phyloP scores from a whole-genome alignment of 305 asterid species.

The Fraxinus velutina region DNA sequence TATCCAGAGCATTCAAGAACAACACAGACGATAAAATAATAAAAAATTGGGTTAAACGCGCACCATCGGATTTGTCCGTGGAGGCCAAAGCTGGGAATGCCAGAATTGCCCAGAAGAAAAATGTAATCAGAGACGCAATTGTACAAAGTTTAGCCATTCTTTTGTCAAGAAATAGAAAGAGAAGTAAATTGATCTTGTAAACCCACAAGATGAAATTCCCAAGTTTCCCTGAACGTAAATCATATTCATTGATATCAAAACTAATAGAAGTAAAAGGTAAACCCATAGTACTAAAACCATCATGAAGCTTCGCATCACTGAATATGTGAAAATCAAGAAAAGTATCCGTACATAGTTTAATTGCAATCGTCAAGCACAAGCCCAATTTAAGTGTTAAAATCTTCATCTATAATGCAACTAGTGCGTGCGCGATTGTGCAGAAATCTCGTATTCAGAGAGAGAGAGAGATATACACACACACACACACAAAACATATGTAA shows the following conservation, averaged over 20 bases:
- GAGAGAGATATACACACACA: no score
- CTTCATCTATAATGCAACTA: neutral
- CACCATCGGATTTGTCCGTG: conserved; percentile 65
- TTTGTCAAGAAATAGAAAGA: conserved; percentile 1
- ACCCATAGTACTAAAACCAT: conserved; percentile 19
- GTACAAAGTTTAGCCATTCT: conserved; percentile 35
- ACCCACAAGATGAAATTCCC: conserved; percentile 1
- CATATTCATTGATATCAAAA: conserved; percentile 16
- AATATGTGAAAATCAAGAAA: conserved; percentile 44
- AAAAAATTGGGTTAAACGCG: neutral
- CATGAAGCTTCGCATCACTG: conserved; percentile 42
- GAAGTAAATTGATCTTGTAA: neutral
- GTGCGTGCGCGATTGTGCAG: neutral
- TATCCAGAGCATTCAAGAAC: neutral
- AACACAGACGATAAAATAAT: neutral
- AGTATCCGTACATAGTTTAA: conserved; percentile 34
- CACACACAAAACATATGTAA: no score
- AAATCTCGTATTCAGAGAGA: neutral
- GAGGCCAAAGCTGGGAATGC: conserved; percentile 38
- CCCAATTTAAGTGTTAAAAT: neutral
- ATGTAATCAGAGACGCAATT: conserved; percentile 27
- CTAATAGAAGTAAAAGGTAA: conserved; percentile 23
- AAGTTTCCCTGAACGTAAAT: conserved; percentile 17
- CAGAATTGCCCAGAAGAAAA: conserved; percentile 33
- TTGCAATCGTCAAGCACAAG: neutral